Percentiles rank a stretch among this genome's conserved stretches.
Conservation (phyloP, 75 land plant species). For the Chamaecyparis obtusa region DNA sequence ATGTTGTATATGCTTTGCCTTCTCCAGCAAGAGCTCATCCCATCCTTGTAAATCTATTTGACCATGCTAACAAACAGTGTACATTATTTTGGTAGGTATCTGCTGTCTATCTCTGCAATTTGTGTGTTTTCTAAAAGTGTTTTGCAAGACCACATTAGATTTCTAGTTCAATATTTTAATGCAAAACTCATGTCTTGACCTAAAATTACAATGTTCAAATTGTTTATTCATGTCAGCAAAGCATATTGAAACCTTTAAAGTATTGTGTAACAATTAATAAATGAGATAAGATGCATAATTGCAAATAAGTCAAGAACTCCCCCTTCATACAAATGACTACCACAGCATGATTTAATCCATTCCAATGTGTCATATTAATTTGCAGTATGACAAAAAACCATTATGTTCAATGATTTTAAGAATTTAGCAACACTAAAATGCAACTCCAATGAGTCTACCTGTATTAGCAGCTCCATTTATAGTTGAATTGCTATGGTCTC, state of each 20-base stretch:
- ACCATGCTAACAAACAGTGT: not conserved
- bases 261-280: not conserved
- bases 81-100: not conserved
- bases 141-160: not conserved
- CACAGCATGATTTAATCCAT: not conserved
- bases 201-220: not conserved
- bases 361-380: not conserved
- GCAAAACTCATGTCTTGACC: not conserved
- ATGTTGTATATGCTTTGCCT: not conserved
- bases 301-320: not conserved
- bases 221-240: not conserved
- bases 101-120: not conserved
- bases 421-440: not conserved
- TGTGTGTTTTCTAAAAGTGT: not conserved
- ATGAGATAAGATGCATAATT: not conserved
- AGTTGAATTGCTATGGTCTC: slow-evolving; percentile 28
- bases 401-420: not conserved
- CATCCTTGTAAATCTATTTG: not conserved
- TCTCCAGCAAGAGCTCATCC: not conserved
- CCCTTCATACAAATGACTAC: not conserved
- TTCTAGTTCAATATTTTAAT: not conserved
- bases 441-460: not conserved
- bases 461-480: slow-evolving; percentile 14
- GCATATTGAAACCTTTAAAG: not conserved
- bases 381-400: not conserved